Base-by-base conservation (phyloP, 768 basidiomycete genomes). In the Tulasnella sp. region DNA sequence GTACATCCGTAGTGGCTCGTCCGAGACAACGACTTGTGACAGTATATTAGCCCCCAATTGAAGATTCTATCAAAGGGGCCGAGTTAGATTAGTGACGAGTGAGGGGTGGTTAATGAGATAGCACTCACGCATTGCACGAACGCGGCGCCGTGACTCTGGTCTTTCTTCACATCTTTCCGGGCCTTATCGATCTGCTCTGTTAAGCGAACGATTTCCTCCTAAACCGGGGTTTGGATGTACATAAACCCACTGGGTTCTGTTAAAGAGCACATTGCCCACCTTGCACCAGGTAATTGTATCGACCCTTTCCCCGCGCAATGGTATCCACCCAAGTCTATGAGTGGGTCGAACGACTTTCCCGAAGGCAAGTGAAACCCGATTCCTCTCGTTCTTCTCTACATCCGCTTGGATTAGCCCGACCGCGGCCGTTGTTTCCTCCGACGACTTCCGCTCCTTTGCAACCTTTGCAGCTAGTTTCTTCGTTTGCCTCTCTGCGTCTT, bases 41-140 rank as follows among this genome's bases (percentile, higher is more conserved):
- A 92, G 88, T 80, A 93, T 89, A 83, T 93, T 92, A 0, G 92
- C 93, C 4, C 91, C 92, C 82, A 93, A 89, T 84, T 93, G 92
- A 74, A 91, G 86, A 83, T 93, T 91, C 85, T 92, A 92, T 56
- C 88, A 16, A n/a, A 34, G 21, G 62, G 0, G 31, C 12, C 0
- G 18, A 68, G 62, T 6, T 16, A 31, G 3, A 68, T 34, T 16
- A 1, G 34, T 36, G 31, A 14, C 10, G 16, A 31, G 1, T 31
- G n/a, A 14, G 1, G 16, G 31, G 34, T 16, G 9, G 31, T 5
- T 6, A 36, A 27, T 52, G 10, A 36, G 12, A 31, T 18, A 9
- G 27, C 31, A 36, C 62, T 36, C 9, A 68, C 62, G 27, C 62
- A 68, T 34, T 68, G 27, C 27, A 68, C 89, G 85, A 94, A 93